Evolutionary conservation across 768 basidiomycete genomes (phyloP).

Genomic region (Pluteus cervinus): DNA sequence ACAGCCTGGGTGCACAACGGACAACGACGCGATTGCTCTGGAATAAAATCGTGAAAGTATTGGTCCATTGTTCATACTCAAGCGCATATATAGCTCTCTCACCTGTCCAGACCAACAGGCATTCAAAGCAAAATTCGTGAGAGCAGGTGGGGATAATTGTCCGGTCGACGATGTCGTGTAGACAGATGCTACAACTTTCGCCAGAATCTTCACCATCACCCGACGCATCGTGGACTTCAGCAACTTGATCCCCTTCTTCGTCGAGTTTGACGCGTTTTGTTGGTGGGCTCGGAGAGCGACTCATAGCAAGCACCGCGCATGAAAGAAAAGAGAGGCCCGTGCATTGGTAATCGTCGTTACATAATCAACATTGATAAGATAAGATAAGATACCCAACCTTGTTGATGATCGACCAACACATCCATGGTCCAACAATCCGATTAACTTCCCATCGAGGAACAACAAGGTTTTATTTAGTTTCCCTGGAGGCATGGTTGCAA

Average conservation of each 20-base stretch:
- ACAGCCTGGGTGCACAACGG: slow-evolving; percentile 67
- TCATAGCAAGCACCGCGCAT: slow-evolving; percentile 8
- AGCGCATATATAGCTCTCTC: slow-evolving; percentile 14
- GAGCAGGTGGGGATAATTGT: slow-evolving; percentile 82
- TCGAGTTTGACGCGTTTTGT: slow-evolving; percentile 35
- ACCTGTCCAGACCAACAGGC: slow-evolving; percentile 84
- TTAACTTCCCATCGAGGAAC: no score
- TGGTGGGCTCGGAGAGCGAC: slow-evolving; percentile 20
- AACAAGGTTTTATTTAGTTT: no score
- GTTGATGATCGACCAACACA: no score
- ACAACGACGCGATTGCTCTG: slow-evolving; percentile 75
- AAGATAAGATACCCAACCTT: no score
- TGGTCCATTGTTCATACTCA: neutral
- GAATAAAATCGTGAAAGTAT: neutral
- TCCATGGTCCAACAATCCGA: no score
- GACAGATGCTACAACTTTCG: slow-evolving; percentile 80
- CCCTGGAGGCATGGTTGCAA: no score
- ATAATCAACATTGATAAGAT: no score
- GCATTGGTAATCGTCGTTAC: no score
- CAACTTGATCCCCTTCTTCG: slow-evolving; percentile 11
- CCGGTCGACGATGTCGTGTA: slow-evolving; percentile 70
- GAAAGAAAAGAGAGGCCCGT: neutral
- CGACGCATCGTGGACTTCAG: slow-evolving; percentile 10
- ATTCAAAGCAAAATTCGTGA: slow-evolving; percentile 93
- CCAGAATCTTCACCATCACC: slow-evolving; percentile 33